A percentile compares a stretch with the other conserved stretches of the same genome.
Evolutionary conservation across 371 early-diverging fungal species (phyloP).

Genomic region (Lichtheimia ramosa): DNA sequence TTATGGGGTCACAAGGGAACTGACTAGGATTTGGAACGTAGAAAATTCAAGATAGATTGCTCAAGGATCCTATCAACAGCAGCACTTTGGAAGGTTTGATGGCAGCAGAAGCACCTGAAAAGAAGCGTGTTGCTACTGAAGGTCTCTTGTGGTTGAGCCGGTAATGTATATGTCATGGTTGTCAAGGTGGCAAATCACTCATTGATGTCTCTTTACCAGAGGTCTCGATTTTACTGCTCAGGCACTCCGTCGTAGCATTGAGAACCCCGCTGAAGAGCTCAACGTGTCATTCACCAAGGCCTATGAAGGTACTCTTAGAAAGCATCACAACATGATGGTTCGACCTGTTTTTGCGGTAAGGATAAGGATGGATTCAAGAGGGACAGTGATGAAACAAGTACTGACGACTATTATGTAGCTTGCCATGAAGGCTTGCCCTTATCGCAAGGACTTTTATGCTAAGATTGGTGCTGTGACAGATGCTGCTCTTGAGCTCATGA

Average conservation of each 20-base stretch:
- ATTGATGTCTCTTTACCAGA: background rate
- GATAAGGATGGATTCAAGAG: background rate
- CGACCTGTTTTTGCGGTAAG: conserved; percentile 79
- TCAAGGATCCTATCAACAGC: conserved; percentile 60
- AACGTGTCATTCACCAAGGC: conserved; percentile 79
- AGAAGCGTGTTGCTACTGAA: conserved; percentile 84
- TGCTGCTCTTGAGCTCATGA: conserved; percentile 54
- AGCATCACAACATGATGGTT: conserved; percentile 82
- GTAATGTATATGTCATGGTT: conserved; percentile 29
- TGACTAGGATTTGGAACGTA: conserved; percentile 19
- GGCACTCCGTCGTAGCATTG: conserved; percentile 72
- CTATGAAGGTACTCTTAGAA: conserved; percentile 75
- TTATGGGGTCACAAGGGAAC: too few species aligned
- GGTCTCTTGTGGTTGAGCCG: conserved; percentile 92
- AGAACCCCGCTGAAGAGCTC: conserved; percentile 76
- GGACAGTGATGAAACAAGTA: background rate
- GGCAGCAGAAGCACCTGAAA: conserved; percentile 68
- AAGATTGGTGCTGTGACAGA: conserved; percentile 70
- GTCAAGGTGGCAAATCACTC: background rate
- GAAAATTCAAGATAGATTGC: conserved; percentile 80
- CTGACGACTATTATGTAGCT: conserved; percentile 40
- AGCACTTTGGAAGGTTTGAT: conserved; percentile 84
- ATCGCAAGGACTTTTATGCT: conserved; percentile 83
- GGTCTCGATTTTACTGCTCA: conserved; percentile 87
- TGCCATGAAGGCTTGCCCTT: conserved; percentile 94